Base-by-base conservation (phyloP, 192 early-diverging fungal species). In the Entomortierella lignicola region DNA sequence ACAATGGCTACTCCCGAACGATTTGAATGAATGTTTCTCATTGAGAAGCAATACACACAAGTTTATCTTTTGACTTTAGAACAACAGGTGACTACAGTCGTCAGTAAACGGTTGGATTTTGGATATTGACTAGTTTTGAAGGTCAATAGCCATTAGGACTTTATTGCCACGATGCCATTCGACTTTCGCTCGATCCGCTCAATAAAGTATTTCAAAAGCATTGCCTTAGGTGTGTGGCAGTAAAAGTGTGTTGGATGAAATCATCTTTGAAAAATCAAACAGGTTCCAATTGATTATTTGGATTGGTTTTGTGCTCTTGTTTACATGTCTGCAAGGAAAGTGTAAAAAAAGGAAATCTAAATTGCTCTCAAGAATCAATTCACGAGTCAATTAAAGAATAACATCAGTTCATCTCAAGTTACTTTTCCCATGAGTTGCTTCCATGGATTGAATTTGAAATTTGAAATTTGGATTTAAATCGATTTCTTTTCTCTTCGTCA, bases 21-120 rank as follows among this genome's bases (percentile, higher is more conserved):
- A 29, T 53, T 65, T 65, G 63, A 54, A 41, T 31, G 29, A 65
- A 37, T 54, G 6, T 39, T 65, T 53, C 63, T 65, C 63, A 65
- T 52, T 54, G 63, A 65, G 63, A 48, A 65, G 21, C 34, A 65
- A 41, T 65, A 65, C 63, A 65, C 63, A 65, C 63, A 21, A 41
- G 63, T 65, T 65, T 64, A 34, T 54, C 63, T 54, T 65, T 65
- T 51, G 20, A 17, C 63, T 21, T 30, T 21, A 31, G 23, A 34
- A 31, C 20, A 10, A 47, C 32, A 44, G 23, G 39, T 30, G 27
- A 54, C 52, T 4, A 25, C 52, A 54, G 64, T 23, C 54, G 17
- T 31, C 25, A 26, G 31, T 21, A 21, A 32, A 39, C 41, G 26
- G 56, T 55, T 55, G 50, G 61, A 51, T 39, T 39, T 65, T 51